A percentile compares a stretch with the other conserved stretches of the same genome.
These are phyloP conservation scores for Globisporangium viniferum DNA, from an alignment of 352 stramenopile species.

Conservation along the genomic window DNA sequence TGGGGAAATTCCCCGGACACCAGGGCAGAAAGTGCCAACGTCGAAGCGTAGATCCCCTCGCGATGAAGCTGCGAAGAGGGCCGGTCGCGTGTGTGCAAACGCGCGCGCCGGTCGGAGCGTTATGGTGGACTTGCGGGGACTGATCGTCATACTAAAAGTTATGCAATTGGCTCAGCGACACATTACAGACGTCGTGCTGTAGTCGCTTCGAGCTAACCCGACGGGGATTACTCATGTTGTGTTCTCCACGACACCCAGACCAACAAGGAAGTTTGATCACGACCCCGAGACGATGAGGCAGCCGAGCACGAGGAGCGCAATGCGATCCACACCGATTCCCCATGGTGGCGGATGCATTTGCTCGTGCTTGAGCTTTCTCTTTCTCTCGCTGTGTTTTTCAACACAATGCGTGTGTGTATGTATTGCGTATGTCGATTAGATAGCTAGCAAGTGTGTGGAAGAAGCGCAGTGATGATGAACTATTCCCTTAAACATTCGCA, in stretches of 20 bases:
- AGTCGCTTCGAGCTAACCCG: constrained; percentile 82
- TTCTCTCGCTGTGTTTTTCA: constrained; percentile 7
- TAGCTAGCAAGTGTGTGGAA: constrained; percentile 8
- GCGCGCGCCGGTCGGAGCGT: constrained; percentile 18
- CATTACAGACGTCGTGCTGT: constrained; percentile 55
- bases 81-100: constrained; percentile 10
- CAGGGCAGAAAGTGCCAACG: constrained; percentile 85
- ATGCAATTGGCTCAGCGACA: constrained; percentile 88
- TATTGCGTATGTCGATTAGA: background rate
- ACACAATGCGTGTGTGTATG: background rate
- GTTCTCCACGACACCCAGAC: constrained; percentile 85
- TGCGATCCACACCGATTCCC: background rate
- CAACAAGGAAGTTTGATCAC: constrained; percentile 23
- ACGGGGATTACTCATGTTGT: constrained; percentile 92
- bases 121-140: constrained; percentile 61
- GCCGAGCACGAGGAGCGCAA: background rate
- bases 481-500: constrained; percentile 85
- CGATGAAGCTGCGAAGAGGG: constrained; percentile 66
- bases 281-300: background rate
- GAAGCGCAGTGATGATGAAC: constrained; percentile 72
- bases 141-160: constrained; percentile 92
- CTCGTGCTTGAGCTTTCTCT: background rate
- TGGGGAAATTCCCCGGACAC: constrained; percentile 91
- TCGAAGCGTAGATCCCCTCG: constrained; percentile 77
- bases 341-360: background rate